Evolutionary conservation across 306 rosid species (phyloP), one percentile per base, ranked within the genome.

Genomic region (Castanea crenata): DNA sequence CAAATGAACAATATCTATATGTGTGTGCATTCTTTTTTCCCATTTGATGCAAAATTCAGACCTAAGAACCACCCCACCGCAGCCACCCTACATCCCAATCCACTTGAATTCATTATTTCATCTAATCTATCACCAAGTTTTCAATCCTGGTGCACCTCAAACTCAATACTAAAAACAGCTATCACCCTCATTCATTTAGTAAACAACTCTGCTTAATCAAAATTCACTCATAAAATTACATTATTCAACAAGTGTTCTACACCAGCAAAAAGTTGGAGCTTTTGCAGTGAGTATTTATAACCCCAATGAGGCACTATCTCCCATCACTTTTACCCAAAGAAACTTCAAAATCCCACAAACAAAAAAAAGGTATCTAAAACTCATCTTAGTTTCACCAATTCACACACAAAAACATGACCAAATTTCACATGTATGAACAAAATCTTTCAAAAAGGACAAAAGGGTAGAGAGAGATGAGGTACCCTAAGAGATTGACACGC

Each of bases 401-500:
- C 9, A 41, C 11, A 46, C 61, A 25, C 32, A 3, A 32, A 21
- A 56, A 1, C 19, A 3, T 55, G 55, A 59, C 54, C 54, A 13
- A 49, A 49, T 49, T 49, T 11, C 16, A 12, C 4, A 49, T 49
- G 54, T 49, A 12, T 49, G 54, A 16, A 46, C 52, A 73, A 34
- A 3, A 76, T 27, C 34, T 55, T 46, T 69, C 54, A 70, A 67
- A 74, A 49, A 16, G 15, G 55, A 59, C 74, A n/a, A 74, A 78
- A 76, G 69, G 59, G 75, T 55, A 74, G n/a, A 76, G 55, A 78
- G 23, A 72, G 67, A 8, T 19, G 31, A 21, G 32, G 13, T 81
- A 93, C 98, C 97, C 98, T 75, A 93, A 76, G 77, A 93, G 84
- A 80, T 93, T 93, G 41, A 91, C 88, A 21, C 95, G 93, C 81